Base-by-base conservation (phyloP, 1,284 basidiomycete genomes). In the Cryptococcus sp. region DNA sequence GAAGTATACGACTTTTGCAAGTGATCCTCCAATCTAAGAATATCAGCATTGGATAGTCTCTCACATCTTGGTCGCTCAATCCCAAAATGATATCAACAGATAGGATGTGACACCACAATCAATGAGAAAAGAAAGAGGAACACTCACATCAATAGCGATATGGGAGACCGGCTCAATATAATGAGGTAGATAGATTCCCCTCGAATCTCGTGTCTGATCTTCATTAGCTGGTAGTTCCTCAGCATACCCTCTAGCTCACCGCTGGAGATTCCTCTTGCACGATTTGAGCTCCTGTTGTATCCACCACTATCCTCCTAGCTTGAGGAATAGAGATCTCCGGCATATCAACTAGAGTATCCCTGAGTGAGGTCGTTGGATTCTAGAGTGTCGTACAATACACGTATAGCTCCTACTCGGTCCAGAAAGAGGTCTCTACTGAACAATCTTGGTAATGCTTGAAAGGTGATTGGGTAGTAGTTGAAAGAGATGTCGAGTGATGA, bases 1-100 rank as follows among this genome's bases (percentile, higher is more conserved):
- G 76, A 98, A 98, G 79, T 98, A 99, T 66, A 98, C 91, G 55
- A 99, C 90, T 77, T 99, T 99, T 59, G 95, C 95, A 11, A 99
- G 80, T 4, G 94, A 98, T 37, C 95, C 95, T 41, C 96, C 95
- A 68, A 98, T 88, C 92, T 96, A 15, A 30, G 11, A 8, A 37
- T 14, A 36, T 34, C 15, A 34, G 49, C 7, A 41, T n/a, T n/a
- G 6, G 35, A 50, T 15, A 33, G 10, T 11, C 13, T 37, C 13
- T 14, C n/a, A 42, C 3, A 50, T 46, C 46, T 11, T 11, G 11
- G 35, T 15, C 52, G 8, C 23, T 14, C 45, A 23, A 23, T 23
- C 23, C 23, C 23, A 23, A 23, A 23, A 23, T 23, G 23, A 23
- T 23, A 23, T 23, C 23, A 23, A 23, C 23, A 23, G 23, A 23